Conservation (phyloP, 169 alveolate species). For the Plasmodium gallinaceum region DNA sequence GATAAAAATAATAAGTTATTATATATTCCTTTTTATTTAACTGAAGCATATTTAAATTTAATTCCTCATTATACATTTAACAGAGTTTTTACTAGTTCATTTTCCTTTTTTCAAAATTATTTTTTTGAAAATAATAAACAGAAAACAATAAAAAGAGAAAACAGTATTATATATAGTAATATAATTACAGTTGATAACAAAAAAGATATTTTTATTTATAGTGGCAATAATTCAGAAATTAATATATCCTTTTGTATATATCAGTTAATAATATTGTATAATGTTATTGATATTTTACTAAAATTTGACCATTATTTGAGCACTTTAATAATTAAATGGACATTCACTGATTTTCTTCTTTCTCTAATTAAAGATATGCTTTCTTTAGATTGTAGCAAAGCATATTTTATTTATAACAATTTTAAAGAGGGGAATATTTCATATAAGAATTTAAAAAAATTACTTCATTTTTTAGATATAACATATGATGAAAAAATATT, state of each 20-base stretch:
- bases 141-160: conserved; percentile 39
- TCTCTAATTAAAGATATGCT: conserved; percentile 30
- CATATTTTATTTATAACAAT: conserved; percentile 5
- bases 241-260: conserved; percentile 46
- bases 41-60: conserved; percentile 22
- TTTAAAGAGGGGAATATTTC: conserved; percentile 21
- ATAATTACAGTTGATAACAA: conserved; percentile 9
- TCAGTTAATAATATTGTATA: conserved; percentile 36
- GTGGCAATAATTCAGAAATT: neutral
- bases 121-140: conserved; percentile 40
- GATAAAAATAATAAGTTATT: conserved; percentile 69
- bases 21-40: conserved; percentile 50
- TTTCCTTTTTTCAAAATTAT: conserved; percentile 55
- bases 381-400: conserved; percentile 6
- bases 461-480: conserved; percentile 29
- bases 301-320: conserved; percentile 24
- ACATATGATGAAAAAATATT: conserved; percentile 18
- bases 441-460: conserved; percentile 30
- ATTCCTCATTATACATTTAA: conserved; percentile 11
- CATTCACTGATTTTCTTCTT: conserved; percentile 23
- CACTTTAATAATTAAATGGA: conserved; percentile 37
- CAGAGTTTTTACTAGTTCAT: conserved; percentile 24
- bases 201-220: neutral
- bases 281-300: conserved; percentile 29
- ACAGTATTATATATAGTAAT: conserved; percentile 34